Evolutionary conservation across 192 early-diverging fungal species (phyloP).

Genomic region (Coemansia erecta): DNA sequence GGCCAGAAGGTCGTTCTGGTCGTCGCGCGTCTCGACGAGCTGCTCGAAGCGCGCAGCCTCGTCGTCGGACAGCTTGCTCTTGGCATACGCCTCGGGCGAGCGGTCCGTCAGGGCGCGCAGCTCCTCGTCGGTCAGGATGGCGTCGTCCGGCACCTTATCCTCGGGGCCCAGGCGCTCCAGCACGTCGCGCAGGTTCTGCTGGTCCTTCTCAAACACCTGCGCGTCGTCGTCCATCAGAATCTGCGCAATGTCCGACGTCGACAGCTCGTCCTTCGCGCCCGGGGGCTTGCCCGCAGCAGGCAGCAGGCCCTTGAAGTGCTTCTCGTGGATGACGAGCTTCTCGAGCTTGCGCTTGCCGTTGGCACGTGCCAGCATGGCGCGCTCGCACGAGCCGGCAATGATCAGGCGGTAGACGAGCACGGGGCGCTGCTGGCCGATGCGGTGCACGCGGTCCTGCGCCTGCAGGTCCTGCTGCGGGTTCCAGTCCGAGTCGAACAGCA

Average conservation of each 20-base stretch:
- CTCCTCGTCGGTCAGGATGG: constrained; percentile 26
- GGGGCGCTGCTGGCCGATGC: constrained; percentile 91
- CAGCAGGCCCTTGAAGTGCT: constrained; percentile 66
- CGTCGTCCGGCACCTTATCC: constrained; percentile 22
- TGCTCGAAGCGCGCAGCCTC: constrained; percentile 20
- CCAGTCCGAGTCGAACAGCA: constrained; percentile 97
- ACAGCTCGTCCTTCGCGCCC: constrained; percentile 42
- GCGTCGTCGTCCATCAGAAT: constrained; percentile 72
- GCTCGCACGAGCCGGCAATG: constrained; percentile 81
- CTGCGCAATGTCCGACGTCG: constrained; percentile 66
- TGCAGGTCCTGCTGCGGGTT: constrained; percentile 99
- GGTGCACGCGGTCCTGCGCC: constrained; percentile 94
- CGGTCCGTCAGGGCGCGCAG: constrained; percentile 34
- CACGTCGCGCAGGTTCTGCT: constrained; percentile 13
- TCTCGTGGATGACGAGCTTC: constrained; percentile 93
- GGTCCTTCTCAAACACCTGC: constrained; percentile 53
- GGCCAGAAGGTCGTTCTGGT: constrained; percentile 44
- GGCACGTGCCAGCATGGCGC: constrained; percentile 76
- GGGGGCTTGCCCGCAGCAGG: background rate
- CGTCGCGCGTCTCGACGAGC: constrained; percentile 24
- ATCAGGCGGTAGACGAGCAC: constrained; percentile 91
- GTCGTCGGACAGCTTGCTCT: background rate
- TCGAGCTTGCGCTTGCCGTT: constrained; percentile 85
- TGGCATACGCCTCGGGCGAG: constrained; percentile 29
- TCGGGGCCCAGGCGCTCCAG: constrained; percentile 24